Conservation (phyloP, 805 yeast species). For the Candida coquimbonensis region DNA sequence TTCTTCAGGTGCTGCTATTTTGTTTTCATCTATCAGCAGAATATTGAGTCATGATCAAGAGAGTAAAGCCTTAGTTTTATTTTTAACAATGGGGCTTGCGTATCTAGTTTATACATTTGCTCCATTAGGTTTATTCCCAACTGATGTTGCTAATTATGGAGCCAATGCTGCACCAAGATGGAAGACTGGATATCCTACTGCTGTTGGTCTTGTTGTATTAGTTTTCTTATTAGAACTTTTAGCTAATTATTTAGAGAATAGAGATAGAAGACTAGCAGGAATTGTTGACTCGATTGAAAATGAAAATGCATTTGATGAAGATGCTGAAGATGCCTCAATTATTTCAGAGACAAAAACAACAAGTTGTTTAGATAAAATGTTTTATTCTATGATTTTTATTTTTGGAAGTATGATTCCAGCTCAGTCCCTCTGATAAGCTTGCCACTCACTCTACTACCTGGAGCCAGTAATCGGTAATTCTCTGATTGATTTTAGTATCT, state of each 20-base stretch:
- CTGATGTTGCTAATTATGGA: background rate
- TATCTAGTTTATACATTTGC: background rate
- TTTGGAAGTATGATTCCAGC: no score
- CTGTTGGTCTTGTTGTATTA: background rate
- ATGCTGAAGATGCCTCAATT: no score
- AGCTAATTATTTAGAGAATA: background rate
- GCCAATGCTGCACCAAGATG: slow-evolving; percentile 4
- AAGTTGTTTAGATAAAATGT: no score
- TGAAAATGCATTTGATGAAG: no score
- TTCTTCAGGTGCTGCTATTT: slow-evolving; percentile 52
- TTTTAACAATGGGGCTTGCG: slow-evolving; percentile 31
- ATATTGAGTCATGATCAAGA: slow-evolving; percentile 47
- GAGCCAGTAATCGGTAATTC: no score
- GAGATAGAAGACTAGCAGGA: background rate
- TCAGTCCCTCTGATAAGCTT: no score
- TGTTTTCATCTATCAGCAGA: slow-evolving; percentile 51
- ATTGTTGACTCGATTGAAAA: background rate
- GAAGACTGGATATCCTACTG: slow-evolving; percentile 5
- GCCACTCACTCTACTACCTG: no score
- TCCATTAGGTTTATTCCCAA: slow-evolving; percentile 4
- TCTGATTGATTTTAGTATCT: no score
- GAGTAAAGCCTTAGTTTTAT: slow-evolving; percentile 37
- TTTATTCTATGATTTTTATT: no score
- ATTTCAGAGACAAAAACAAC: no score
- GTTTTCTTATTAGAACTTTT: background rate